Base-by-base conservation (phyloP, 495 filamentous ascomycete species). In the Podospora pseudocomata region DNA sequence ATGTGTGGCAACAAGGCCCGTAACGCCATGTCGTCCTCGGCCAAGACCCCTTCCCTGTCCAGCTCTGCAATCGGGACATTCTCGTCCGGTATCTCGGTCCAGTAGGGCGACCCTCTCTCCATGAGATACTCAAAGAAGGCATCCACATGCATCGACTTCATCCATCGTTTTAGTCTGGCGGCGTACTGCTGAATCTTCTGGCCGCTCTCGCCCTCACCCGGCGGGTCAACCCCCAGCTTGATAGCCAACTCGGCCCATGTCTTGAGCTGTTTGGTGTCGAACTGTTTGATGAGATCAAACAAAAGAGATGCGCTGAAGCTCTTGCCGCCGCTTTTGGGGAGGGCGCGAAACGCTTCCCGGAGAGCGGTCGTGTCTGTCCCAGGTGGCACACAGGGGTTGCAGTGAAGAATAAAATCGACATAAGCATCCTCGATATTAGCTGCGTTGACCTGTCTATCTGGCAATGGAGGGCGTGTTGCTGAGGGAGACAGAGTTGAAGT, bases 181-280 rank as follows among this genome's bases (percentile, higher is more conserved):
- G 93, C 92, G 80, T 99, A 99, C 74, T 99, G 95, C 77, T 97
- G 94, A 53, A 99, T 92, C 77, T 97, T 99, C 77, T 99, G 95
- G 2, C 93, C 89, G 75, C 93, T 97, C 78, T 97, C 92, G 20
- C 93, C 92, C 79, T 95, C 94, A 68, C 89, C 89, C 16, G 95
- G 96, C 30, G 90, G 91, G 71, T 97, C 94, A 2, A 97, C 95
- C 3, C 95, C 95, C 54, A 99, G 80, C 70, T 93, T 91, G 62
- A 93, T 87, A 5, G 93, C 95, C 67, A 99, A 75, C 76, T 96
- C 89, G 32, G 92, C 92, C 95, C 95, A 99, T 3, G 95, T 99
- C 80, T 96, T 97, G 74, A 99, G 88, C 75, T 97, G 92, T 76
- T 94, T 96, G 23, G 79, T 81, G 66, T 97, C 92, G 39, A 96